phyloP scores from a whole-genome alignment of 495 filamentous ascomycete genomes.

The Acidomyces sp. region DNA sequence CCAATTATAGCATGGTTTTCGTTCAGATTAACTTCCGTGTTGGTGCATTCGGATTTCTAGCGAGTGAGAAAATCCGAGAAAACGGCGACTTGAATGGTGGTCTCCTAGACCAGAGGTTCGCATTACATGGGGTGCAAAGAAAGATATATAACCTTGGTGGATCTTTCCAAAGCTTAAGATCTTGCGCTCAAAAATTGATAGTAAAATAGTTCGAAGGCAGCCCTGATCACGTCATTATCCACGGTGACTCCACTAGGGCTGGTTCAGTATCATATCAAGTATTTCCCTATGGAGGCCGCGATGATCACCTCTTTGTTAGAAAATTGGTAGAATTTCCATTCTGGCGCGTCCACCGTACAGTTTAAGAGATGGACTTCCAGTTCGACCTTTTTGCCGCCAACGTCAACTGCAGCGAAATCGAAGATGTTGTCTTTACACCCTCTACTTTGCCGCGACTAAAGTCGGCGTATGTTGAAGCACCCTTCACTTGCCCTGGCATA shows the following conservation, averaged over 20 bases:
- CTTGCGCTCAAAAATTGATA: conserved; percentile 23
- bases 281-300: conserved; percentile 13
- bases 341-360: conserved; percentile 8
- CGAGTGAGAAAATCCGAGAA: conserved; percentile 47
- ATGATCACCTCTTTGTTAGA: conserved; percentile 18
- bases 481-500: too few relatives aligned
- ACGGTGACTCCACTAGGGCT: conserved; percentile 62
- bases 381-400: conserved; percentile 15
- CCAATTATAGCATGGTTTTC: conserved; percentile 40
- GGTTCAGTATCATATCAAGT: conserved; percentile 37
- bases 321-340: conserved; percentile 11
- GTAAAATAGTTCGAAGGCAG: conserved; percentile 27
- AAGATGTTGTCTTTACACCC: background rate
- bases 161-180: conserved; percentile 8
- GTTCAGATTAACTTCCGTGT: conserved; percentile 41
- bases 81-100: conserved; percentile 49
- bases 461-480: too few relatives aligned
- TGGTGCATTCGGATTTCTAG: conserved; percentile 47
- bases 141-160: conserved; percentile 13
- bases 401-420: conserved; percentile 9
- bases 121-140: conserved; percentile 15
- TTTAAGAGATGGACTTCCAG: conserved; percentile 10
- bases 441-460: too few relatives aligned
- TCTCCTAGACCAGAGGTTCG: conserved; percentile 27
- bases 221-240: conserved; percentile 39